A percentile compares a stretch with the other conserved stretches of the same genome.
phyloP scores from a whole-genome alignment of 2,329 filamentous ascomycete genomes.

The Scytalidium lignicola region DNA sequence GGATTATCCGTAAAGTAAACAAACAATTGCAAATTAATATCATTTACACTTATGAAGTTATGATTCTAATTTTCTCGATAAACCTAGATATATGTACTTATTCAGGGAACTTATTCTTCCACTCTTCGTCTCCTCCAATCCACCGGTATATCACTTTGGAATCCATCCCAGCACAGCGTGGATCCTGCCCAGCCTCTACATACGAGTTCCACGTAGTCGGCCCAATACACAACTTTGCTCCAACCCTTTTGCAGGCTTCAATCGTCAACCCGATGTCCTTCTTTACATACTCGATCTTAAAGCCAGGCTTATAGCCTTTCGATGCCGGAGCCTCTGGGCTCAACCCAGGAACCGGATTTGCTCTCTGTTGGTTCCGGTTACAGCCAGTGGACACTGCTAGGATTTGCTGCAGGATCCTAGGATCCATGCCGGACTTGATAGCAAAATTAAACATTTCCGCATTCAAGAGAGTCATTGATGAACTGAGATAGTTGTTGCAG shows the following conservation, averaged over 20 bases:
- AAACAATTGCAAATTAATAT: too few species aligned
- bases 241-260: constrained; percentile 44
- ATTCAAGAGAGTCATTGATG: constrained; percentile 51
- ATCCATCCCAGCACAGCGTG: not conserved
- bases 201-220: not conserved
- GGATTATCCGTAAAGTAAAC: too few species aligned
- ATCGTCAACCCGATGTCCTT: constrained; percentile 53
- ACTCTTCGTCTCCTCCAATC: not conserved
- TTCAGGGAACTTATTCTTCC: not conserved
- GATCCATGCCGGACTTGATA: constrained; percentile 51
- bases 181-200: not conserved
- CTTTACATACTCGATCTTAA: constrained; percentile 55
- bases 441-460: constrained; percentile 57
- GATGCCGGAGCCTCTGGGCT: constrained; percentile 24
- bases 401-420: constrained; percentile 44
- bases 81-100: not conserved
- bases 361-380: constrained; percentile 25
- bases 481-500: constrained; percentile 56
- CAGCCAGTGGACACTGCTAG: constrained; percentile 40
- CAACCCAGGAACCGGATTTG: constrained; percentile 29
- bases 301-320: constrained; percentile 40
- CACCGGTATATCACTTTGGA: not conserved
- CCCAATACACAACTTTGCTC: not conserved
- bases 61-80: not conserved
- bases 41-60: too few species aligned